Base-by-base conservation (phyloP, 805 yeast species). In the Dipodascus albidus region DNA sequence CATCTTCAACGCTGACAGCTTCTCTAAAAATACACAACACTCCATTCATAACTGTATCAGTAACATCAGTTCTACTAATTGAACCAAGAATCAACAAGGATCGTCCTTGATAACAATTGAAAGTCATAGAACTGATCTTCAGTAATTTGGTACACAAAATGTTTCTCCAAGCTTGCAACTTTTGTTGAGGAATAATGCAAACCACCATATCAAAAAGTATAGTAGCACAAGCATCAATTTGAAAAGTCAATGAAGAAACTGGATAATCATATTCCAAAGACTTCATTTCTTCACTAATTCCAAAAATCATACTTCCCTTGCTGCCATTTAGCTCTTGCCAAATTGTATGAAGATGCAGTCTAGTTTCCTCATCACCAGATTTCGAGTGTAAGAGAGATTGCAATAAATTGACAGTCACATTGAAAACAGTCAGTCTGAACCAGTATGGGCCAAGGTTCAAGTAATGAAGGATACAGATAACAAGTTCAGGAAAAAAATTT, bases 11-110 rank as follows among this genome's bases (percentile, higher is more conserved):
- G 15, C 41, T 17, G 41, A 55, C 21, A 6, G 60, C 53, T 23
- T 47, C 31, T n/a, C 48, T 48, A 50, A 60, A 53, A 19, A 60
- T 55, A 23, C 50, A 48, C 33, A 64, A 53, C 11, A 76, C 65
- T 35, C 68, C 70, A 53, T 70, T 62, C 44, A 76, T 78, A 59
- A 71, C 62, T n/a, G 73, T 70, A 59, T 82, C 86, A 50, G 79
- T 78, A 23, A 84, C 77, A 23, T 87, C 88, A 11, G 73, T 68
- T 56, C 78, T 78, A 0, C 87, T 76, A 48, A 87, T 65, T 38
- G 83, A 79, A 42, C 96, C 93, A 17, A 86, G 73, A 3, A 85
- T 76, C 57, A 86, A 72, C 38, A 82, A 76, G 81, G 66, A 56
- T 3, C 65, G 57, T 27, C 64, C 58, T 50, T 62, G 64, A 58